Conservation (phyloP, 495 filamentous ascomycete genomes). For the Pyrenula aspistea region DNA sequence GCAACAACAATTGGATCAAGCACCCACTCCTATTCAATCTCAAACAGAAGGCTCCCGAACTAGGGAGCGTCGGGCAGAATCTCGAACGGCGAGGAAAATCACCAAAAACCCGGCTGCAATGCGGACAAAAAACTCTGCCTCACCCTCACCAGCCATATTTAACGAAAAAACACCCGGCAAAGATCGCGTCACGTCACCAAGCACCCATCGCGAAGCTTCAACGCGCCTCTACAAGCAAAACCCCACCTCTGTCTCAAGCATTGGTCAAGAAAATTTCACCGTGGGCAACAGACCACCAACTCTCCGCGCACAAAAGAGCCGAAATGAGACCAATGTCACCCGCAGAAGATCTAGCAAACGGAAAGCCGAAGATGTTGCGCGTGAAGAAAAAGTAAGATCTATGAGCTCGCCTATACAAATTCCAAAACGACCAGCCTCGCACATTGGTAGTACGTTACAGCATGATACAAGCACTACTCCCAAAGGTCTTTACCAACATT, state of each 20-base stretch:
- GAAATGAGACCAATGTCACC: constrained; percentile 38
- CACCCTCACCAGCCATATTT: not conserved
- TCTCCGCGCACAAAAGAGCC: constrained; percentile 47
- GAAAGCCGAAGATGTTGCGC: constrained; percentile 55
- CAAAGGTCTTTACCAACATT: constrained; percentile 42
- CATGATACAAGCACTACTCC: constrained; percentile 52
- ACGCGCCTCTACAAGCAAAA: constrained; percentile 8
- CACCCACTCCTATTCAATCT: not conserved
- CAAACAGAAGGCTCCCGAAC: not conserved
- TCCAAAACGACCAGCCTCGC: constrained; percentile 45
- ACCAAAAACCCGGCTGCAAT: not conserved
- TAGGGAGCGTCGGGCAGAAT: not conserved
- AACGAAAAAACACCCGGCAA: not conserved
- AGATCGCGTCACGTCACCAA: not conserved
- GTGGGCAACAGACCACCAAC: constrained; percentile 47
- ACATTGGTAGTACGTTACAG: constrained; percentile 41
- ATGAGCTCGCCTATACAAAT: constrained; percentile 60
- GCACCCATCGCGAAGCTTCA: not conserved
- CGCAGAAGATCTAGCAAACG: constrained; percentile 69
- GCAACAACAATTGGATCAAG: not conserved
- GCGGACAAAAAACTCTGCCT: not conserved
- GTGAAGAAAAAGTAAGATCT: constrained; percentile 78
- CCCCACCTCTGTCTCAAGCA: constrained; percentile 27
- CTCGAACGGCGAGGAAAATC: not conserved
- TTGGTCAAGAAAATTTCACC: constrained; percentile 27